phyloP scores from a whole-genome alignment of 257 asterid species.

The Primulina huaijiensis region DNA sequence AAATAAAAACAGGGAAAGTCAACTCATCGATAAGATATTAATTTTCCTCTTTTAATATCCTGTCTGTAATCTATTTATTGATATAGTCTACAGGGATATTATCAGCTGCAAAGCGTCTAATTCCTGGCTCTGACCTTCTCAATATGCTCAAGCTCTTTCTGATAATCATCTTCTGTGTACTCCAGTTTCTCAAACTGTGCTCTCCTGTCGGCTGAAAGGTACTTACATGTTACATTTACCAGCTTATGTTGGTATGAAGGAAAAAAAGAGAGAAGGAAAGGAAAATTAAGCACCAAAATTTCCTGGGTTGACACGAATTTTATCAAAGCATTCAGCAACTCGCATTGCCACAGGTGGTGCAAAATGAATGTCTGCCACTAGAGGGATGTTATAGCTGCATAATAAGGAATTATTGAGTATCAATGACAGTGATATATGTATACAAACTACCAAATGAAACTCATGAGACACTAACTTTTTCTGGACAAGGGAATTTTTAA shows the following conservation, averaged over 20 bases:
- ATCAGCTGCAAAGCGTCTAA: conserved; percentile 9
- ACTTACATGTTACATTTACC: conserved; percentile 19
- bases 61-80: neutral
- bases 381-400: conserved; percentile 81
- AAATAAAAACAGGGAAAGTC: neutral
- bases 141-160: conserved; percentile 93
- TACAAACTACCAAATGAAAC: conserved; percentile 14
- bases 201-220: conserved; percentile 90
- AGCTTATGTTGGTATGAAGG: neutral
- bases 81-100: conserved; percentile 3
- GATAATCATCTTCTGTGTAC: conserved; percentile 95
- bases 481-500: conserved; percentile 84
- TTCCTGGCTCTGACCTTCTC: conserved; percentile 57
- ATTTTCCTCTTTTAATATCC: too few species aligned
- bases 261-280: neutral
- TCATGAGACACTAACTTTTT: conserved; percentile 60
- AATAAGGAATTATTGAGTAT: conserved; percentile 20
- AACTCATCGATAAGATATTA: neutral
- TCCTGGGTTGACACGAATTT: conserved; percentile 98
- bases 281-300: conserved; percentile 68
- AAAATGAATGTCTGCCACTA: conserved; percentile 98
- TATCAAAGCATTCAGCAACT: conserved; percentile 95
- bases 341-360: conserved; percentile 96
- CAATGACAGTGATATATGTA: conserved; percentile 4
- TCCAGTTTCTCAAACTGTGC: conserved; percentile 94